Evolutionary conservation across 257 asterid species (phyloP).

Genomic region (Verbascum thapsus): DNA sequence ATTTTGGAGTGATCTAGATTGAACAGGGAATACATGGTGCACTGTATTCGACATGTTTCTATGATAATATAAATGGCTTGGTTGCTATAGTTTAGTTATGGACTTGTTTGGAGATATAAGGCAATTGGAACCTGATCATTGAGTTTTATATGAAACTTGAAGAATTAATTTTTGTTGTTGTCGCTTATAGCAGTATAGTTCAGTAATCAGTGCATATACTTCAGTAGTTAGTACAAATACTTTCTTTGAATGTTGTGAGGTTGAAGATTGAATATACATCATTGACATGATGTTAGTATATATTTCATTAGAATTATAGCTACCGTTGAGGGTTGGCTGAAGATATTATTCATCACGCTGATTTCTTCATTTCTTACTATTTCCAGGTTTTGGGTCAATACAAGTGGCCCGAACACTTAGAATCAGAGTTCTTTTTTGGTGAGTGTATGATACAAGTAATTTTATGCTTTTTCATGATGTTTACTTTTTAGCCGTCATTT

Average conservation of each 20-base stretch:
- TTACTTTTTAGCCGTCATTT: slow-evolving; percentile 6
- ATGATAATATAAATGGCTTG: not conserved
- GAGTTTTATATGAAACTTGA: slow-evolving; percentile 13
- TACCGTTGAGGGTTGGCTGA: slow-evolving; percentile 14
- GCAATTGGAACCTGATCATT: slow-evolving; percentile 1
- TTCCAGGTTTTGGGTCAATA: slow-evolving; percentile 70
- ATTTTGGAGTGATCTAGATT: slow-evolving; percentile 7
- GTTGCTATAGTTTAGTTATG: not conserved
- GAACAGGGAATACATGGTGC: not conserved
- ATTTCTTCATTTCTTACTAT: slow-evolving; percentile 27
- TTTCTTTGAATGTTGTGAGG: not conserved
- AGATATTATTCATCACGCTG: slow-evolving; percentile 28
- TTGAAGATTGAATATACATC: slow-evolving; percentile 7
- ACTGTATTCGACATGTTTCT: not conserved
- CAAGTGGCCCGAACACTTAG: slow-evolving; percentile 92
- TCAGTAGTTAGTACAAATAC: not conserved
- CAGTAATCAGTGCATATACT: slow-evolving; percentile 2
- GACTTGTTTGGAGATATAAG: slow-evolving; percentile 7
- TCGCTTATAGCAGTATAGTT: slow-evolving; percentile 18
- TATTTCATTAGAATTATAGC: slow-evolving; percentile 15
- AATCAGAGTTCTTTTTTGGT: slow-evolving; percentile 80
- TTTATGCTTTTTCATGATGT: slow-evolving; percentile 20
- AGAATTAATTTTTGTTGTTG: not conserved
- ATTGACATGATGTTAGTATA: not conserved
- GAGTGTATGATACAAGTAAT: slow-evolving; percentile 33